These are phyloP conservation scores for Isochrysis galbana DNA, from an alignment of 78 protist species.

Conservation along the genomic window DNA sequence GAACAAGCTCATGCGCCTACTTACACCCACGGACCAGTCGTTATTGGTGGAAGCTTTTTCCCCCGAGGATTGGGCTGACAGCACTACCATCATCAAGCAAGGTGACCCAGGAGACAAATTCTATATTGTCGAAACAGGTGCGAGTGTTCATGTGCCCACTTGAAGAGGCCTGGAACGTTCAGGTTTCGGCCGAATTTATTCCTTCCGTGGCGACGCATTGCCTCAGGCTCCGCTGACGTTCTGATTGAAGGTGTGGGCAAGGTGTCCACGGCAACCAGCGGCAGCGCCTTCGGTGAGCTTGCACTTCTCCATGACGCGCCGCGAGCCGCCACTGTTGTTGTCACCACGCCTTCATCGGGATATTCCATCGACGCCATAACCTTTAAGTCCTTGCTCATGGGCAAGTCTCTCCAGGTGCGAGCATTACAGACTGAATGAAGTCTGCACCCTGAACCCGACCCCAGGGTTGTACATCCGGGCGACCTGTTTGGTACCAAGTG, in stretches of 20 bases:
- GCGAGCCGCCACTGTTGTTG: conserved; percentile 43
- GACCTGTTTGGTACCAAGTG: no score
- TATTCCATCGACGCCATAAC: neutral
- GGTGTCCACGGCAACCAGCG: neutral
- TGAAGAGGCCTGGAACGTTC: no score
- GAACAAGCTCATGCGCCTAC: neutral
- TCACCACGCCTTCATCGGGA: neutral
- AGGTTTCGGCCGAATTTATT: no score
- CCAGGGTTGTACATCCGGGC: no score
- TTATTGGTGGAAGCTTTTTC: conserved; percentile 11
- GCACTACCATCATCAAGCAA: conserved; percentile 25
- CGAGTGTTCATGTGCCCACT: neutral
- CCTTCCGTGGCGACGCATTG: neutral
- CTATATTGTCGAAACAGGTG: conserved; percentile 28
- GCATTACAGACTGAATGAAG: no score
- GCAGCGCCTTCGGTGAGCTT: conserved; percentile 53
- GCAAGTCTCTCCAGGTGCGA: no score
- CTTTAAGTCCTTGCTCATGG: neutral
- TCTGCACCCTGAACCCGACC: no score
- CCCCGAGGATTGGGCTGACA: neutral
- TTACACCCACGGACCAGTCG: neutral
- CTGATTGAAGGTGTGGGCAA: neutral
- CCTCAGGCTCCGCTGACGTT: neutral
- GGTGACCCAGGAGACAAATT: conserved; percentile 39
- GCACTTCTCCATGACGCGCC: conserved; percentile 50